Conservation (phyloP, 306 rosid species). For the Trifolium pratense region DNA sequence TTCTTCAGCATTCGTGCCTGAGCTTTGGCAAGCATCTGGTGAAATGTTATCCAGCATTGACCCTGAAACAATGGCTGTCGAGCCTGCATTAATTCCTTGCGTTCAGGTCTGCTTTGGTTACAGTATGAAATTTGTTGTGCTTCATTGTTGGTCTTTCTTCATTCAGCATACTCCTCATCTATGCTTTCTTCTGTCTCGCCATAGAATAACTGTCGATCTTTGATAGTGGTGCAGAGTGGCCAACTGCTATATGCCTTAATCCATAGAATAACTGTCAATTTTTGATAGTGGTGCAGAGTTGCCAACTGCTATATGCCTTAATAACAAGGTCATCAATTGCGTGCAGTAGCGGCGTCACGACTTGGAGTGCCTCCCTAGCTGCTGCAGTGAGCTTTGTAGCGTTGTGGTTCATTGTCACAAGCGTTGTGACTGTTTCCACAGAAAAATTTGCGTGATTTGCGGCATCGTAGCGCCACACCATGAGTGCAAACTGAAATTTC, state of each 20-base stretch:
- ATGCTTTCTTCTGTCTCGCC: slow-evolving; percentile 29
- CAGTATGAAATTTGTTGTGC: slow-evolving; percentile 24
- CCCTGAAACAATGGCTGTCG: slow-evolving; percentile 92
- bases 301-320: background rate
- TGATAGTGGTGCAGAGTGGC: background rate
- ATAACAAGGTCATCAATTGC: no score
- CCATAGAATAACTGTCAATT: slow-evolving; percentile 11
- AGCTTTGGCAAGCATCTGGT: slow-evolving; percentile 84
- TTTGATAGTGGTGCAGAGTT: background rate
- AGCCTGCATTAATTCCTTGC: slow-evolving; percentile 76
- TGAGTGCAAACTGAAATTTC: no score
- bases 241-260: background rate
- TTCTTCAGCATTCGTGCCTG: slow-evolving; percentile 86
- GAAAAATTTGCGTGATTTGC: no score
- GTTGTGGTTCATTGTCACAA: no score
- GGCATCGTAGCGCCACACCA: no score
- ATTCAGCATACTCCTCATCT: background rate
- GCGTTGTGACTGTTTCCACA: no score
- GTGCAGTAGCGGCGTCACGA: no score
- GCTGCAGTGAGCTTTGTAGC: no score
- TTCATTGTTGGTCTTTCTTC: slow-evolving; percentile 4
- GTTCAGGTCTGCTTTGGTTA: slow-evolving; percentile 68
- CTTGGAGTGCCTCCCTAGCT: no score
- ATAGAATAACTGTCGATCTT: slow-evolving; percentile 10
- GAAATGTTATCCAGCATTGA: slow-evolving; percentile 82